Conservation (phyloP, 2,329 filamentous ascomycete genomes). For the Neofusicoccum sp. region DNA sequence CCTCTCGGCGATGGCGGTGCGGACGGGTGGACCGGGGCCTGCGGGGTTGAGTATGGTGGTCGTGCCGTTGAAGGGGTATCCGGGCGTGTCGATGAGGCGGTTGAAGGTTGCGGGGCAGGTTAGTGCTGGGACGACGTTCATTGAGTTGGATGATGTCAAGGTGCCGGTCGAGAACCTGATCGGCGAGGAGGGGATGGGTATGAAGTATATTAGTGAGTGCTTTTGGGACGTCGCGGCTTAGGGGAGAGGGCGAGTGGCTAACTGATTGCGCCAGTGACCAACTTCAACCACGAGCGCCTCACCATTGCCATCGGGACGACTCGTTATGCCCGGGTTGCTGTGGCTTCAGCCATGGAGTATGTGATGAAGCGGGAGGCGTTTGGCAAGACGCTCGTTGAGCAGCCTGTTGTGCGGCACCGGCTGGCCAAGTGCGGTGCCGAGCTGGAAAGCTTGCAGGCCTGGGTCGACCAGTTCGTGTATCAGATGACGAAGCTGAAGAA, state of each 20-base stretch:
- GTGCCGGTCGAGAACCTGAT: conserved; percentile 70
- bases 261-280: conserved; percentile 51
- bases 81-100: conserved; percentile 66
- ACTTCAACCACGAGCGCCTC: conserved; percentile 77
- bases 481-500: conserved; percentile 63
- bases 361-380: conserved; percentile 66
- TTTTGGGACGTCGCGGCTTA: conserved; percentile 9
- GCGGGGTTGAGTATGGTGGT: conserved; percentile 65
- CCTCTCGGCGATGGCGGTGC: conserved; percentile 68
- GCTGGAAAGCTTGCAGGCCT: conserved; percentile 68
- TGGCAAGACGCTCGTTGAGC: conserved; percentile 67
- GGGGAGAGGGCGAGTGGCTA: background rate
- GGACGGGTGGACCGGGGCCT: conserved; percentile 65
- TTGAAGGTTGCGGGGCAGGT: conserved; percentile 66
- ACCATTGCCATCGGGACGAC: conserved; percentile 64
- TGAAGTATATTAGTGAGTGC: conserved; percentile 61
- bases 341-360: conserved; percentile 61
- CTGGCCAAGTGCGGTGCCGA: conserved; percentile 67
- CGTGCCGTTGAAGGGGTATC: conserved; percentile 66
- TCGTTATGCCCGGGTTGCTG: conserved; percentile 60
- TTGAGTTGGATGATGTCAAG: conserved; percentile 71
- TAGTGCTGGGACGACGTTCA: conserved; percentile 69
- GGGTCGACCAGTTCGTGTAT: conserved; percentile 70
- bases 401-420: conserved; percentile 71
- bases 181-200: conserved; percentile 67